Percentiles rank a stretch among this genome's conserved stretches.
Evolutionary conservation across 2,329 filamentous ascomycete genomes (phyloP).

Genomic region (Pyrenochaeta sp.): DNA sequence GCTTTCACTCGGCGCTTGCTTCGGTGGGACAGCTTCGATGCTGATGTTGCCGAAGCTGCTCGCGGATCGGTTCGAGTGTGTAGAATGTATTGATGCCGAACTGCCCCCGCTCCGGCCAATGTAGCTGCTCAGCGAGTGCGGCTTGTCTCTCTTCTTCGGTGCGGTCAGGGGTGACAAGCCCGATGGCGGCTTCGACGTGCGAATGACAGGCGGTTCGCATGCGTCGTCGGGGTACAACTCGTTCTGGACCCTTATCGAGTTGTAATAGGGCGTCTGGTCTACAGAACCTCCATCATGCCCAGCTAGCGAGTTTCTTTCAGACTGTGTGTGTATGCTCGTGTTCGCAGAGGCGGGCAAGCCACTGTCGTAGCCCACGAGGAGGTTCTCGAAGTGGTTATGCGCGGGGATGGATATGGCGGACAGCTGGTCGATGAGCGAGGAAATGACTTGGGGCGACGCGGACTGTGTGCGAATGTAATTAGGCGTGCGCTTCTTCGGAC

Average conservation of each 20-base stretch:
- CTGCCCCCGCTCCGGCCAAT: conserved; percentile 56
- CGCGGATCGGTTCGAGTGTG: conserved; percentile 44
- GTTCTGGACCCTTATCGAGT: conserved; percentile 59
- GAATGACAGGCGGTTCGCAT: conserved; percentile 74
- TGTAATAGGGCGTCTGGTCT: conserved; percentile 74
- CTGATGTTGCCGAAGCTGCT: conserved; percentile 54
- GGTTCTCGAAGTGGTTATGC: conserved; percentile 72
- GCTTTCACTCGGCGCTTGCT: conserved; percentile 40
- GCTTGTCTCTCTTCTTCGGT: conserved; percentile 54
- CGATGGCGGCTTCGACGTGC: conserved; percentile 82
- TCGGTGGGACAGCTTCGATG: conserved; percentile 45
- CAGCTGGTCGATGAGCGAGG: conserved; percentile 69
- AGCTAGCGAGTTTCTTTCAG: conserved; percentile 27
- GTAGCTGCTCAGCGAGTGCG: conserved; percentile 65
- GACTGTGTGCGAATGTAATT: conserved; percentile 49
- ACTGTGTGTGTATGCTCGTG: conserved; percentile 35
- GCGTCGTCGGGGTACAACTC: conserved; percentile 64
- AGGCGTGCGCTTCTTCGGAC: conserved; percentile 38
- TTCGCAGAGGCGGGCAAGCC: conserved; percentile 39
- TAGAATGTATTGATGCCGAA: conserved; percentile 47
- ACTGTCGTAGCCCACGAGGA: conserved; percentile 42
- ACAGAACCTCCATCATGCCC: conserved; percentile 65
- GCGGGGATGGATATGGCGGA: conserved; percentile 69
- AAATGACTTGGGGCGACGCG: conserved; percentile 73
- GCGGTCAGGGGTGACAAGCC: conserved; percentile 77